Conservation (phyloP, 441 rosid species). For the Euphorbia celastroides region DNA sequence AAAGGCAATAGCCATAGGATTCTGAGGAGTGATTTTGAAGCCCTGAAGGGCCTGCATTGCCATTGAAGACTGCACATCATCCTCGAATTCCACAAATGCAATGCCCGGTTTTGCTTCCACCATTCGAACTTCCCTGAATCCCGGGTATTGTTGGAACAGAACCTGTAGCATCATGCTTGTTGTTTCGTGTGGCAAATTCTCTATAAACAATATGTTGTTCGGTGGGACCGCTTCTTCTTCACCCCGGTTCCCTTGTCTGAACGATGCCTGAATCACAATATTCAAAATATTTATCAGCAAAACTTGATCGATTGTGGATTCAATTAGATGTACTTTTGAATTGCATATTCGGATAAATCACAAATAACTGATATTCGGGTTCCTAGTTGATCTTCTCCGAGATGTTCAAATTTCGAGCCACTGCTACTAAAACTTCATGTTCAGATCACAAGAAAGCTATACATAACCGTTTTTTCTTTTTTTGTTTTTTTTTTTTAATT, state of each 20-base stretch:
- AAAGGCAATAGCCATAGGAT: constrained; percentile 68
- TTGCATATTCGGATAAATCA: no score
- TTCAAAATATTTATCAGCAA: no score
- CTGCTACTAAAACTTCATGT: background rate
- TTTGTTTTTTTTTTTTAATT: no score
- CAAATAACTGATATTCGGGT: background rate
- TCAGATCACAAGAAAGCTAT: background rate
- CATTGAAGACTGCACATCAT: constrained; percentile 83
- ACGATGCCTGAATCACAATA: constrained; percentile 55
- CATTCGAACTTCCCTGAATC: constrained; percentile 93
- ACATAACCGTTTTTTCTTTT: no score
- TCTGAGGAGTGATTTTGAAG: constrained; percentile 81
- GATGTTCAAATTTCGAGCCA: constrained; percentile 6
- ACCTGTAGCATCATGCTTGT: constrained; percentile 79
- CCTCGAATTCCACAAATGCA: constrained; percentile 89
- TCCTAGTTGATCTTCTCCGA: background rate
- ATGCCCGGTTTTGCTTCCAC: constrained; percentile 88
- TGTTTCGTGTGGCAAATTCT: constrained; percentile 87
- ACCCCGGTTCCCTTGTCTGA: constrained; percentile 37
- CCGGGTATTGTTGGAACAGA: constrained; percentile 77
- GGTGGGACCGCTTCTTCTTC: constrained; percentile 64
- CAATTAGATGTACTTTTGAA: no score
- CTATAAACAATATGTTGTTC: constrained; percentile 75
- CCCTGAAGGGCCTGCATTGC: constrained; percentile 93
- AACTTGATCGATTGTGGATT: no score